Evolutionary conservation across 2,329 filamentous ascomycete species (phyloP).

Genomic region (Aschersonia sp.): DNA sequence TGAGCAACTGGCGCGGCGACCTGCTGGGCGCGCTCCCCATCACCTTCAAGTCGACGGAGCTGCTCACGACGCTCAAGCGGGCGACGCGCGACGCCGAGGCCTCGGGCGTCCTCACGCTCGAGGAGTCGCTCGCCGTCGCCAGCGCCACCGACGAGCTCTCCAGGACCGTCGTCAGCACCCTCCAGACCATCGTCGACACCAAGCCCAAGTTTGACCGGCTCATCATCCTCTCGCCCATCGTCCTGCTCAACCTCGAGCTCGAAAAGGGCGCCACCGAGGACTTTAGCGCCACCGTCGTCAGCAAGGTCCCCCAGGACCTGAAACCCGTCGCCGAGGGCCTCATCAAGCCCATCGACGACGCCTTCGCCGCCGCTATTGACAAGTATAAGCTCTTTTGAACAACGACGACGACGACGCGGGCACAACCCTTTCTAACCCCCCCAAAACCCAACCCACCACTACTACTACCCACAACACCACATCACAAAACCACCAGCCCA

Average conservation of each 20-base stretch:
- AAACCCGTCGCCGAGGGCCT: conserved; percentile 18
- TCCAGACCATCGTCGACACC: conserved; percentile 20
- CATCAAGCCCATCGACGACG: conserved; percentile 20
- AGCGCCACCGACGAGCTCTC: conserved; percentile 19
- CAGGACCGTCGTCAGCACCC: conserved; percentile 20
- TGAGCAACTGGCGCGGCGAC: conserved; percentile 22
- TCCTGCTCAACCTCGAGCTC: conserved; percentile 24
- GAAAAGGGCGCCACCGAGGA: conserved; percentile 24
- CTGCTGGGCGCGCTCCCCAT: conserved; percentile 25
- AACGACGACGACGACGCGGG: neutral
- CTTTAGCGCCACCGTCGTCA: conserved; percentile 21
- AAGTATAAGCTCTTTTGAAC: conserved; percentile 1
- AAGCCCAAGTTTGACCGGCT: conserved; percentile 30
- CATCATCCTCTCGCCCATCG: conserved; percentile 25
- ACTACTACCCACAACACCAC: too few species aligned
- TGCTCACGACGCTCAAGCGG: conserved; percentile 24
- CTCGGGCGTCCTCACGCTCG: conserved; percentile 21
- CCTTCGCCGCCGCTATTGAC: conserved; percentile 23
- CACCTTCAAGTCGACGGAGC: conserved; percentile 18
- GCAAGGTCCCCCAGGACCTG: conserved; percentile 22
- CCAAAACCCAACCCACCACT: too few species aligned
- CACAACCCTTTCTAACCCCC: too few species aligned
- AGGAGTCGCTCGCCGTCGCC: conserved; percentile 24
- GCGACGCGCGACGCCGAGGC: conserved; percentile 20
- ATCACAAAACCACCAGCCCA: too few species aligned